Percentiles rank a stretch among this genome's conserved stretches.
Conservation (phyloP, 257 asterid genomes). For the Nicotiana noctiflora region DNA sequence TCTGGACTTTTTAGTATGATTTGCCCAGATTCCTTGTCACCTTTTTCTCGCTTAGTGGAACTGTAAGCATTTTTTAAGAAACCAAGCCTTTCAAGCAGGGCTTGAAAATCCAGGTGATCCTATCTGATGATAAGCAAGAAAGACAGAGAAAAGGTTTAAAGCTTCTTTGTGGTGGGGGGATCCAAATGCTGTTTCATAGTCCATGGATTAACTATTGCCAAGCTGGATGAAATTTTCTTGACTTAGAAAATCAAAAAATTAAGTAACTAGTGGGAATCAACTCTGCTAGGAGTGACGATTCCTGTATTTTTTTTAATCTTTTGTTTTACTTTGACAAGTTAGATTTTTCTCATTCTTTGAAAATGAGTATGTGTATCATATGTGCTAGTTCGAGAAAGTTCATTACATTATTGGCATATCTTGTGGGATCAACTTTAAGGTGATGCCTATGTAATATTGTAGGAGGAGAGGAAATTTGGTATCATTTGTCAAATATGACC, state of each 20-base stretch:
- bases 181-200: neutral
- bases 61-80: neutral
- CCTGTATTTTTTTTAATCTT: neutral
- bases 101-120: neutral
- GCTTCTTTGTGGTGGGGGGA: neutral
- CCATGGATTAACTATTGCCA: neutral
- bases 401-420: neutral
- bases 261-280: neutral
- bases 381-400: neutral
- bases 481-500: neutral
- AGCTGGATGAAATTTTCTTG: neutral
- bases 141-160: neutral
- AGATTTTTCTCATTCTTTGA: neutral
- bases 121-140: neutral
- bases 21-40: neutral
- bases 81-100: neutral
- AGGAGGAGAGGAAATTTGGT: neutral
- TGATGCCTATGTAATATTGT: neutral
- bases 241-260: neutral
- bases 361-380: neutral
- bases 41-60: neutral
- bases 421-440: conserved; percentile 1
- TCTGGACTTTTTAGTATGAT: neutral
- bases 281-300: neutral
- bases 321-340: neutral